Percentiles rank a stretch among this genome's conserved stretches.
These are phyloP conservation scores for Podospora australis DNA, from an alignment of 495 filamentous ascomycete genomes.

Conservation along the genomic window DNA sequence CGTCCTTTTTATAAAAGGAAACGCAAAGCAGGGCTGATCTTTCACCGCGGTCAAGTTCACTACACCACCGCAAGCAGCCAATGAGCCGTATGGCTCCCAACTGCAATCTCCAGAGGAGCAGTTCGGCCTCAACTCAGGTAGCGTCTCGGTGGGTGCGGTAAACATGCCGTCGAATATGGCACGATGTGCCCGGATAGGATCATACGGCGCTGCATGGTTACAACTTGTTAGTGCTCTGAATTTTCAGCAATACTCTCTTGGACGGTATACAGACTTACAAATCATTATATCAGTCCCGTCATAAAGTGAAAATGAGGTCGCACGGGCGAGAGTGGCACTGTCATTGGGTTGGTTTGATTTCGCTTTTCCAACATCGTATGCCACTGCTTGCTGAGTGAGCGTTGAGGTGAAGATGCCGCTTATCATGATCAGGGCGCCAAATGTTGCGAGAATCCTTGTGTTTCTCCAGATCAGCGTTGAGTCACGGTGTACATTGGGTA, in stretches of 20 bases:
- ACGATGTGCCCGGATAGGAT: constrained; percentile 23
- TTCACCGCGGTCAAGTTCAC: constrained; percentile 24
- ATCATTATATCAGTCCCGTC: constrained; percentile 7
- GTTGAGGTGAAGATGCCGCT: constrained; percentile 34
- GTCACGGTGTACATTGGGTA: background rate
- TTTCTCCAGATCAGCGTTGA: background rate
- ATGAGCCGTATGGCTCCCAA: constrained; percentile 34
- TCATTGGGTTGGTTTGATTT: constrained; percentile 28
- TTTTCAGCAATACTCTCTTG: background rate
- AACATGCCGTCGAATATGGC: constrained; percentile 34
- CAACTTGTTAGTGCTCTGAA: background rate
- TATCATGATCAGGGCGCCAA: constrained; percentile 35
- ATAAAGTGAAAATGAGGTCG: constrained; percentile 11
- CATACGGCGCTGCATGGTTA: constrained; percentile 13
- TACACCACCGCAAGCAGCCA: constrained; percentile 36
- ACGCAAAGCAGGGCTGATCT: no score
- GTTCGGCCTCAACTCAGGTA: constrained; percentile 7
- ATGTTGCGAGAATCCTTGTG: constrained; percentile 28
- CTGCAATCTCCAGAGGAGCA: constrained; percentile 43
- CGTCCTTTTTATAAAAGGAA: no score
- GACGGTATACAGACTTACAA: background rate
- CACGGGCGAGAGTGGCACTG: constrained; percentile 22
- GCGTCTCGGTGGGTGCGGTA: constrained; percentile 13
- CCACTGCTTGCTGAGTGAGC: constrained; percentile 39
- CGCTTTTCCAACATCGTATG: constrained; percentile 20